A percentile compares a stretch with the other conserved stretches of the same genome.
Conservation (phyloP, 495 filamentous ascomycete genomes). For the Aspergillus taichungensis region DNA sequence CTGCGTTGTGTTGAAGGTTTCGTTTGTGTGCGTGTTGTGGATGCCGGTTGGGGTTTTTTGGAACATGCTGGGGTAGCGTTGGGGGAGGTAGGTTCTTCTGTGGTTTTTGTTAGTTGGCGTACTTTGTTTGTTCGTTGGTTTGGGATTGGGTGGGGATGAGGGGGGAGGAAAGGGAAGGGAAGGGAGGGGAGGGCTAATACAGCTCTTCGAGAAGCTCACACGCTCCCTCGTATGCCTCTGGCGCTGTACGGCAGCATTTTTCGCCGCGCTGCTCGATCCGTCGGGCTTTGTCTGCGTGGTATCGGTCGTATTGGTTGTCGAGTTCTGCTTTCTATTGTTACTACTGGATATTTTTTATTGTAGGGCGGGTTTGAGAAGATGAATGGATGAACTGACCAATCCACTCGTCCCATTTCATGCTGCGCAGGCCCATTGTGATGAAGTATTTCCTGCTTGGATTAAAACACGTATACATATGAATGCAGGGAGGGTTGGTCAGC, state of each 20-base stretch:
- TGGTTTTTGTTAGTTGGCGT: no score
- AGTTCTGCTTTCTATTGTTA: no score
- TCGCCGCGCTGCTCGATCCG: constrained; percentile 63
- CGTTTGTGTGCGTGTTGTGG: constrained; percentile 61
- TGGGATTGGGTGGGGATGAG: not conserved
- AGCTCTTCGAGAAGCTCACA: constrained; percentile 76
- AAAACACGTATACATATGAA: not conserved
- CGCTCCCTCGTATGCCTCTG: constrained; percentile 67
- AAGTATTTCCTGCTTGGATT: constrained; percentile 44
- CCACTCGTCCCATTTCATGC: constrained; percentile 74
- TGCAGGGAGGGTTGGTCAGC: constrained; percentile 14
- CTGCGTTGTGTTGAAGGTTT: constrained; percentile 60
- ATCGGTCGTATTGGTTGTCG: constrained; percentile 73
- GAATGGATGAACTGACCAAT: constrained; percentile 42
- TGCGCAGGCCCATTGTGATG: constrained; percentile 76
- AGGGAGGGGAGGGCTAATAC: no score
- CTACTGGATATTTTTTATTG: no score
- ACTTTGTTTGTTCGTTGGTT: not conserved
- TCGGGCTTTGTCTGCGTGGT: constrained; percentile 62
- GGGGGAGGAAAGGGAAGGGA: not conserved
- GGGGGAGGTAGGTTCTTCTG: constrained; percentile 61
- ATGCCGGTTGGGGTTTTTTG: constrained; percentile 55
- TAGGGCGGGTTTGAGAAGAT: constrained; percentile 2
- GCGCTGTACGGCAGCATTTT: constrained; percentile 63
- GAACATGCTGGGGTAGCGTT: constrained; percentile 71